Percentiles rank a stretch among this genome's conserved stretches.
Conservation (phyloP, 2,329 filamentous ascomycete species). For the Calonectria pseudoreteaudii region DNA sequence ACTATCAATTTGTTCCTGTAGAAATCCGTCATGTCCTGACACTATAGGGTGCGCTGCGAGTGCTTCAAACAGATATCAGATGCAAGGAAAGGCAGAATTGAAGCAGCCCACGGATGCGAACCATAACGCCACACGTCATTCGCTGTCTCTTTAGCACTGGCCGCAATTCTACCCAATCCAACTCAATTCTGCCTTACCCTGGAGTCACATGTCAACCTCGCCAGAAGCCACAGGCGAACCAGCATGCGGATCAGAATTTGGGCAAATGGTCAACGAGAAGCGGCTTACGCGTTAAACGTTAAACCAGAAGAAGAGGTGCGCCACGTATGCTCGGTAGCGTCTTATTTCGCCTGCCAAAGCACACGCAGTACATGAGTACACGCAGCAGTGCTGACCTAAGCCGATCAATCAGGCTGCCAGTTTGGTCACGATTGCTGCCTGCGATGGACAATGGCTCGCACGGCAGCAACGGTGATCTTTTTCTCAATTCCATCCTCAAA, state of each 20-base stretch:
- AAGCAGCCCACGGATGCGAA: background rate
- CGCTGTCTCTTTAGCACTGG: background rate
- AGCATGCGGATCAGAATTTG: background rate
- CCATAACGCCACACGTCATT: background rate
- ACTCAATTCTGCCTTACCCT: background rate
- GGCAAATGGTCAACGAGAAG: background rate
- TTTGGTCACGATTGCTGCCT: constrained; percentile 1
- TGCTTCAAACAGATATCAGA: background rate
- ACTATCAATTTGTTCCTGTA: background rate
- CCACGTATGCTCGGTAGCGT: background rate
- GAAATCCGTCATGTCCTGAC: background rate
- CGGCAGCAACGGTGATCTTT: background rate
- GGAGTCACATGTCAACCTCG: background rate
- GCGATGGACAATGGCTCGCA: background rate
- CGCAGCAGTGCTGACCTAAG: constrained; percentile 6
- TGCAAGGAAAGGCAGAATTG: background rate
- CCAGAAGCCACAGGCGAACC: background rate
- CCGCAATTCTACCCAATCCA: background rate
- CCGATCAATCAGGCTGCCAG: constrained; percentile 10
- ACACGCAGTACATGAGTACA: background rate
- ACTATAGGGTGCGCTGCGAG: background rate
- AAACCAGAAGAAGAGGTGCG: background rate
- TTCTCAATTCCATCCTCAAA: background rate
- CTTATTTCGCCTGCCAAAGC: background rate
- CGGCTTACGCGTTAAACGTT: constrained; percentile 1